Evolutionary conservation across 1,139 yeast species (phyloP).

Genomic region (Blastobotrys serpentis): DNA sequence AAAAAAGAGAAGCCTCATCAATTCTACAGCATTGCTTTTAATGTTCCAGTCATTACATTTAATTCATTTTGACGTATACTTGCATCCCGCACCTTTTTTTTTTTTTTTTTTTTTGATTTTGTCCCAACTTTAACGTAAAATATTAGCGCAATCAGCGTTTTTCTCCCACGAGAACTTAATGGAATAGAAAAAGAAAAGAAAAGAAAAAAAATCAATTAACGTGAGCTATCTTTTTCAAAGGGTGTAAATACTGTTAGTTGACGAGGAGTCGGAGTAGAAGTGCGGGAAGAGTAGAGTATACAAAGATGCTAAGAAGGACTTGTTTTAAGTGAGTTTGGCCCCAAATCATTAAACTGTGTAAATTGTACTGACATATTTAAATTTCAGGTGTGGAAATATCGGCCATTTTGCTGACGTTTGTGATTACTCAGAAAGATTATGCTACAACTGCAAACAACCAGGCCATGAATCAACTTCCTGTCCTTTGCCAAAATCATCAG

Average conservation of each 20-base stretch:
- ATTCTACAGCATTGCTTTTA: too few relatives aligned
- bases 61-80: not conserved
- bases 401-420: conserved; percentile 92
- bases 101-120: too few relatives aligned
- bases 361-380: conserved; percentile 5
- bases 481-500: conserved; percentile 80
- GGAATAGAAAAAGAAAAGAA: not conserved
- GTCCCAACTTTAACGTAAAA: not conserved
- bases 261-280: not conserved
- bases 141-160: too few relatives aligned
- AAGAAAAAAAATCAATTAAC: not conserved
- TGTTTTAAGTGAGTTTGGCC: conserved; percentile 22
- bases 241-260: too few relatives aligned
- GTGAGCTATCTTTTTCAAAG: not conserved
- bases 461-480: conserved; percentile 88
- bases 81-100: not conserved
- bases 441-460: conserved; percentile 86
- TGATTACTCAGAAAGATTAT: conserved; percentile 75
- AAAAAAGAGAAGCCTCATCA: too few relatives aligned
- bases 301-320: conserved; percentile 19
- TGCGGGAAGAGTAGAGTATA: not conserved
- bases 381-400: conserved; percentile 74
- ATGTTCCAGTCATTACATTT: too few relatives aligned
- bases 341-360: not conserved
- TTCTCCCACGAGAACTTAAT: too few relatives aligned